These are phyloP conservation scores for Fusarium sp. DNA, from an alignment of 2,329 filamentous ascomycete genomes.

Conservation along the genomic window DNA sequence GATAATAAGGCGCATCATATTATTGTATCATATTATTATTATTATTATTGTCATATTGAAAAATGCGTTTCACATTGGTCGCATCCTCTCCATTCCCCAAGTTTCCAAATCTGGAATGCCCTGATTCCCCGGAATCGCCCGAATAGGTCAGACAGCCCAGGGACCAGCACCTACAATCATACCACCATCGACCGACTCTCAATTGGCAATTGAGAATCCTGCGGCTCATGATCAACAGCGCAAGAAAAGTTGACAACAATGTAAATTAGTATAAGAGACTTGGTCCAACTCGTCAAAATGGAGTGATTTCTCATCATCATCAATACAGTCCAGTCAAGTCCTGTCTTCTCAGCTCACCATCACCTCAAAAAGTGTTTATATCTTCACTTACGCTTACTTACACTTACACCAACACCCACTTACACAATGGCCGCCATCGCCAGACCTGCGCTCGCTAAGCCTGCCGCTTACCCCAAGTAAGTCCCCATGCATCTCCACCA, in stretches of 20 bases:
- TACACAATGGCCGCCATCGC: constrained; percentile 34
- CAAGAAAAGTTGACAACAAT: not conserved
- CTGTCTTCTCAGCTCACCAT: not conserved
- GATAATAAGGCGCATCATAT: not conserved
- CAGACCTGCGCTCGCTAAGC: constrained; percentile 14
- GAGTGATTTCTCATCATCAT: constrained; percentile 16
- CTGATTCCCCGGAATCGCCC: constrained; percentile 35
- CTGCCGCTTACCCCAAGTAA: constrained; percentile 32
- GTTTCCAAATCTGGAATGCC: constrained; percentile 5
- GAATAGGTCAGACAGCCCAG: constrained; percentile 39
- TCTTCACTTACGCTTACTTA: constrained; percentile 34
- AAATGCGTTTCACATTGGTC: not conserved
- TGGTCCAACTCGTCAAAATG: constrained; percentile 12
- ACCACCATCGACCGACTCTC: constrained; percentile 39
- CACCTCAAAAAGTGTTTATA: not conserved
- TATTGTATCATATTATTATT: no score
- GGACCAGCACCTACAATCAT: constrained; percentile 29
- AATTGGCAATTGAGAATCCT: constrained; percentile 24
- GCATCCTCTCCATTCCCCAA: not conserved
- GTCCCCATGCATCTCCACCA: not conserved
- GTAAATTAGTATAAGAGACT: constrained; percentile 27
- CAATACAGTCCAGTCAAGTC: not conserved
- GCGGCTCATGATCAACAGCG: constrained; percentile 13
- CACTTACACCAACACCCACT: constrained; percentile 6
- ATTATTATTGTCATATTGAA: not conserved